Evolutionary conservation across 2,329 filamentous ascomycete genomes (phyloP).

Genomic region (Fonsecaea pedrosoi): DNA sequence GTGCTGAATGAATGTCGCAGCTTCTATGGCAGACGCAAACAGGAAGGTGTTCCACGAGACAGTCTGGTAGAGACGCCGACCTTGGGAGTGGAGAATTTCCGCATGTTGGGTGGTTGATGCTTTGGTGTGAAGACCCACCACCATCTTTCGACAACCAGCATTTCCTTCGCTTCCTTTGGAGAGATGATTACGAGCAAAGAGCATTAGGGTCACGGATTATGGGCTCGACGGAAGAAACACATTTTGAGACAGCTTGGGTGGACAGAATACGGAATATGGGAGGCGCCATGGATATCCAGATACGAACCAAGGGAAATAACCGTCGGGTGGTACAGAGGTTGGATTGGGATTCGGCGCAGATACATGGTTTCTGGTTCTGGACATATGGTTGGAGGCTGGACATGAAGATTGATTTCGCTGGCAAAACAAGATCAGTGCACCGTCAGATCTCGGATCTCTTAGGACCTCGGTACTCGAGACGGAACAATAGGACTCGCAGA

Average conservation of each 20-base stretch:
- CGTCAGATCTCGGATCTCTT: background rate
- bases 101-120: constrained; percentile 44
- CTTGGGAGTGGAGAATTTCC: constrained; percentile 67
- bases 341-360: background rate
- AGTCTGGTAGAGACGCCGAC: constrained; percentile 66
- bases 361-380: background rate
- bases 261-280: background rate
- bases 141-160: background rate
- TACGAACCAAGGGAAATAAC: background rate
- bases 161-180: background rate
- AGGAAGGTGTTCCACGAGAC: constrained; percentile 66
- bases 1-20: constrained; percentile 68
- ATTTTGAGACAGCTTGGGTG: constrained; percentile 4
- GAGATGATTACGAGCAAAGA: background rate
- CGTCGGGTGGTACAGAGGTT: background rate
- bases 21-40: constrained; percentile 67
- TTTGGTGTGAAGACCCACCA: background rate
- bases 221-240: constrained; percentile 6
- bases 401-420: background rate
- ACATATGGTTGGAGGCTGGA: background rate
- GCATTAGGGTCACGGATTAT: background rate
- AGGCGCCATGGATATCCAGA: constrained; percentile 5
- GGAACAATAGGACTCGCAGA: too few relatives aligned
- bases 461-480: too few relatives aligned
- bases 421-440: background rate